Evolutionary conservation across 148 eudicot species (phyloP).

Genomic region (Vaccinium myrtillus): DNA sequence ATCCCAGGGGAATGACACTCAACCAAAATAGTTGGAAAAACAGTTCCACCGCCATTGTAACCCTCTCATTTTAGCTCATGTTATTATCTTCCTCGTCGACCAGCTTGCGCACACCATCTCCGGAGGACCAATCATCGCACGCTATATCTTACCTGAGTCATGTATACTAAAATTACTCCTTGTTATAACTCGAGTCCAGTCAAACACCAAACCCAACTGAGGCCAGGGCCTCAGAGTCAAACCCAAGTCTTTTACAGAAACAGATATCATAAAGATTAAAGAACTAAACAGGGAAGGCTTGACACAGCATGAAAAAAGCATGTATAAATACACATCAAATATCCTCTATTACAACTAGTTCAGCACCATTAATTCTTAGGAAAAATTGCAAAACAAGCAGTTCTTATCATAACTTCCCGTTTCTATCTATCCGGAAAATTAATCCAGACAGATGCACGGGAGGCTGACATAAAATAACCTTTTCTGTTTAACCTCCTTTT

Average conservation of each 20-base stretch:
- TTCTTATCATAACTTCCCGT: slow-evolving; percentile 25
- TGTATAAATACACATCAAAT: slow-evolving; percentile 39
- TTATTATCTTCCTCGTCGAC: too few species aligned
- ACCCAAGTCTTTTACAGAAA: not conserved
- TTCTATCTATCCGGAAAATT: slow-evolving; percentile 34
- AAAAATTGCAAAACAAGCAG: slow-evolving; percentile 25
- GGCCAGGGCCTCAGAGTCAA: not conserved
- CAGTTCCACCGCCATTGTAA: too few species aligned
- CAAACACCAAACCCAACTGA: not conserved
- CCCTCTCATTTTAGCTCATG: too few species aligned
- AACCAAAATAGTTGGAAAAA: too few species aligned
- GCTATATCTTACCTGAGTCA: not conserved
- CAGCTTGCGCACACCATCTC: too few species aligned
- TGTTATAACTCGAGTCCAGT: not conserved
- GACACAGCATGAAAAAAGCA: slow-evolving; percentile 16
- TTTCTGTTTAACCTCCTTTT: slow-evolving; percentile 15
- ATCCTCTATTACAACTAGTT: slow-evolving; percentile 34
- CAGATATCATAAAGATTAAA: not conserved
- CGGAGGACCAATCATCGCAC: too few species aligned
- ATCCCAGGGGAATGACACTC: too few species aligned
- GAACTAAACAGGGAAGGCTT: not conserved
- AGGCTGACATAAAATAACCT: slow-evolving; percentile 34
- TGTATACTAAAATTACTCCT: not conserved
- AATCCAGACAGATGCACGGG: slow-evolving; percentile 47
- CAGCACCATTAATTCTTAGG: slow-evolving; percentile 29